phyloP scores from a whole-genome alignment of 768 basidiomycete species.

The Suillus variegatus region DNA sequence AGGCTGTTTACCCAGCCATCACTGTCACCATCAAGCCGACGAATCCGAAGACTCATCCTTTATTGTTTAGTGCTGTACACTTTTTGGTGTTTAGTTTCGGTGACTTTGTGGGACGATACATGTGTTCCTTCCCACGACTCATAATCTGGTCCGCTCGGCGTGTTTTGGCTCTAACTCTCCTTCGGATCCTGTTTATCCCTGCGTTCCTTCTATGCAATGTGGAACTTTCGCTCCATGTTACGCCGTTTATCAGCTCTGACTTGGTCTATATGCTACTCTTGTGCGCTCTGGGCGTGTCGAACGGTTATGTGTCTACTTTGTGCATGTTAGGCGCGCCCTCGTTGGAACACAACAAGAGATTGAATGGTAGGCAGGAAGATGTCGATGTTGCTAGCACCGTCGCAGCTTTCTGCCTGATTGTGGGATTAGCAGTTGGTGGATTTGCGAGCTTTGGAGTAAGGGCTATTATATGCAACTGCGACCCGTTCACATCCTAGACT shows the following conservation, averaged over 20 bases:
- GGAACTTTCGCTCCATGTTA: constrained; percentile 39
- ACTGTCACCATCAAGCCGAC: constrained; percentile 75
- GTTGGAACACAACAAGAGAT: constrained; percentile 71
- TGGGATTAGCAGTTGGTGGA: constrained; percentile 76
- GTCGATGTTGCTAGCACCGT: constrained; percentile 86
- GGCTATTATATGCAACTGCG: constrained; percentile 66
- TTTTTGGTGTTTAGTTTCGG: constrained; percentile 77
- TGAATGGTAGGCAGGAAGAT: constrained; percentile 71
- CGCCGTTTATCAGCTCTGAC: constrained; percentile 74
- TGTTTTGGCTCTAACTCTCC: constrained; percentile 62
- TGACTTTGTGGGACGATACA: constrained; percentile 69
- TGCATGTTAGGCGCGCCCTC: constrained; percentile 86
- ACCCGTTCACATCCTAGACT: constrained; percentile 52
- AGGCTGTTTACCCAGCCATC: constrained; percentile 89
- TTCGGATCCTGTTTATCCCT: constrained; percentile 82
- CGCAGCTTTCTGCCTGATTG: constrained; percentile 74
- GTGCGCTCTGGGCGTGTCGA: constrained; percentile 72
- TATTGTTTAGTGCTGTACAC: constrained; percentile 80
- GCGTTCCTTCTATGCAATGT: constrained; percentile 90
- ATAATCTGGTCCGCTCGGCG: constrained; percentile 68
- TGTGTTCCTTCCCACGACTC: constrained; percentile 65
- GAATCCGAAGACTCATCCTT: constrained; percentile 66
- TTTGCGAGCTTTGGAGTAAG: constrained; percentile 80
- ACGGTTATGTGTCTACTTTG: constrained; percentile 77
- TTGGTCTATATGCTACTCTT: constrained; percentile 72